These are phyloP conservation scores for Emiliania huxleyi DNA, from an alignment of 78 protist species.

Conservation along the genomic window DNA sequence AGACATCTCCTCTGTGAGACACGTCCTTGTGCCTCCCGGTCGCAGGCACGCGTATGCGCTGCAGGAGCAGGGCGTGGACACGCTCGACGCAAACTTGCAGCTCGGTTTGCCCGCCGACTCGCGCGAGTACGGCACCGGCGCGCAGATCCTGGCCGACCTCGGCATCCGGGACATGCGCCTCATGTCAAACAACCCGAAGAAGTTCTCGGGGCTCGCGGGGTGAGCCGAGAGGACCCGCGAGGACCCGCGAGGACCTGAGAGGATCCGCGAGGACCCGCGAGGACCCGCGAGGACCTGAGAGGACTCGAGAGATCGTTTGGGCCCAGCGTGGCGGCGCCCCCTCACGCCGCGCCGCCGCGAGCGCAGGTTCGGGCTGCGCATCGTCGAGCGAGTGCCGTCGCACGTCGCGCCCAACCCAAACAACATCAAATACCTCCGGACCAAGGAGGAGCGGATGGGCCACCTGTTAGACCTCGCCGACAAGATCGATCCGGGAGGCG, in stretches of 20 bases:
- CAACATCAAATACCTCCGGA: not conserved
- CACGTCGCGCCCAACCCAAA: not conserved
- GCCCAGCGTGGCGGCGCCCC: not conserved
- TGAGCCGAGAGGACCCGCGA: not conserved
- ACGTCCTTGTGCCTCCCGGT: too few species aligned
- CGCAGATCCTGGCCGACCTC: slow-evolving; percentile 7
- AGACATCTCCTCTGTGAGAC: too few species aligned
- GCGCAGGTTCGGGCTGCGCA: not conserved
- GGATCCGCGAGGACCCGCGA: too few species aligned
- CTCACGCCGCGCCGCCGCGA: not conserved
- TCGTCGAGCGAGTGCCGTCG: slow-evolving; percentile 13
- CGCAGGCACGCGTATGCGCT: not conserved
- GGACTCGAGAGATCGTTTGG: too few species aligned
- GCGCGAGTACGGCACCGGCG: slow-evolving; percentile 15
- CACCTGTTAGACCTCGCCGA: not conserved
- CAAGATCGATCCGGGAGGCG: too few species aligned
- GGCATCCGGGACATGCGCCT: slow-evolving; percentile 9
- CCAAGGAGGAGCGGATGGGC: slow-evolving; percentile 13
- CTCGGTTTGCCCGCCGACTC: slow-evolving; percentile 11
- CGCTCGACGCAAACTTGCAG: not conserved
- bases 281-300: too few species aligned
- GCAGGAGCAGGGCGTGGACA: slow-evolving; percentile 4
- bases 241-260: too few species aligned
- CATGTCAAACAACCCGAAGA: slow-evolving; percentile 16
- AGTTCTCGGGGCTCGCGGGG: not conserved